Evolutionary conservation across 768 basidiomycete genomes (phyloP), one percentile per base, ranked within the genome.

Genomic region (Sarcodon sp.): DNA sequence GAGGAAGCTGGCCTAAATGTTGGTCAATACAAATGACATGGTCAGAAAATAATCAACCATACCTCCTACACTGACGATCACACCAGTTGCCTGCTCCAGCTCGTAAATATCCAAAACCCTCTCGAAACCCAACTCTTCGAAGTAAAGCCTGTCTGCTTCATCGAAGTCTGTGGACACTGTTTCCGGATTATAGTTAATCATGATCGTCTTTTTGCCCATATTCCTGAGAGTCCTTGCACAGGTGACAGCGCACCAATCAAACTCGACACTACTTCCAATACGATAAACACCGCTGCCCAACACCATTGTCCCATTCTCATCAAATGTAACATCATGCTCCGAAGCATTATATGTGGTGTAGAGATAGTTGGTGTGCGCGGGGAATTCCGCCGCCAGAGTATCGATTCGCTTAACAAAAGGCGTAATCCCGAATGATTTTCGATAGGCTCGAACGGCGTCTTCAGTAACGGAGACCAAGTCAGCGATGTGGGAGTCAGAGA

Each of bases 201-300:
- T 98, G 69, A 99, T 82, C 39, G 96, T 97, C 67, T 81, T 81
- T 61, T 87, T 84, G 63, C 93, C 92, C 77, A 91, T 87, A 54
- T 86, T 79, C 58, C 92, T 76, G 47, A 99, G 77, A 62, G 86
- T 86, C 51, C 96, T 75, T 11, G 92, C 91, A 63, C 93, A 98
- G 1, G 94, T 97, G 36, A 99, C 96, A n/a, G 96, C 94, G 63
- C 96, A 99, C 96, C 96, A 99, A 64, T 99, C 96, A 62, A 99
- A 99, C 71, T 99, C 96, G 60, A 99, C 96, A 54, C 88, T 92
- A 64, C 87, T 90, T 43, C 96, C 96, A 56, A 99, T 98, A 51
- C 96, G 84, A 68, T 99, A 98, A 16, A 99, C 96, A 57, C 96
- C 96, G 51, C 86, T 89, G 21, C 96, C 96, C 18, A 98, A 81